Evolutionary conservation across 345 rosid genomes (phyloP).

Genomic region (Eucalyptus shirleyi): DNA sequence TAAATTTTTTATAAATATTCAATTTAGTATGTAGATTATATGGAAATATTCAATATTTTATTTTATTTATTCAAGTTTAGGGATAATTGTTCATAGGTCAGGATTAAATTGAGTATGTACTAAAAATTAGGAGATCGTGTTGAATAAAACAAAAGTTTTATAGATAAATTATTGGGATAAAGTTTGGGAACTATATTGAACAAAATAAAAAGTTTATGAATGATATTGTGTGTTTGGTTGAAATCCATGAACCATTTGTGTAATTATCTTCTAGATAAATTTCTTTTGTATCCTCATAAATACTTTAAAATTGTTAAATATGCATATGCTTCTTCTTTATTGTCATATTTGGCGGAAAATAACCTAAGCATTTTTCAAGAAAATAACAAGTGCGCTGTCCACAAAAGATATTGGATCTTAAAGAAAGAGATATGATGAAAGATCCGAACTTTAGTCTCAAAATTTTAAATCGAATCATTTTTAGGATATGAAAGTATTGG

Average conservation of each 20-base stretch:
- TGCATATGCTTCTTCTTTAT: not conserved
- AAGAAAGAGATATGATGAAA: not conserved
- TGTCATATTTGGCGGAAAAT: too few relatives aligned
- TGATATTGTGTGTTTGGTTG: rapidly evolving
- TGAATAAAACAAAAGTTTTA: too few relatives aligned
- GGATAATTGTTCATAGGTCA: rapidly evolving
- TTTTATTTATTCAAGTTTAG: rapidly evolving
- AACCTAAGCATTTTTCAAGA: not conserved
- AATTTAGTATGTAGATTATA: too few relatives aligned
- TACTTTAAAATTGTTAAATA: not conserved
- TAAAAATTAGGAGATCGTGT: too few relatives aligned
- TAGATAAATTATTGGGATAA: not conserved
- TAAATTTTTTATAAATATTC: too few relatives aligned
- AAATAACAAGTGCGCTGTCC: not conserved
- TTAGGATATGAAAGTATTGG: not conserved
- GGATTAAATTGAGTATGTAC: too few relatives aligned
- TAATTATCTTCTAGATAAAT: not conserved
- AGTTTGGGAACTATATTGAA: not conserved
- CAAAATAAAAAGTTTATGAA: not conserved
- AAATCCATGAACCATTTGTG: rapidly evolving
- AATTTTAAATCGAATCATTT: not conserved
- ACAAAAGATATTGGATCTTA: not conserved
- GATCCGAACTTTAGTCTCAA: not conserved
- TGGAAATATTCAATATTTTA: rapidly evolving
- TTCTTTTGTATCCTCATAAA: not conserved